phyloP scores from a whole-genome alignment of 1,284 basidiomycete genomes.

The Ganoderma boninense region DNA sequence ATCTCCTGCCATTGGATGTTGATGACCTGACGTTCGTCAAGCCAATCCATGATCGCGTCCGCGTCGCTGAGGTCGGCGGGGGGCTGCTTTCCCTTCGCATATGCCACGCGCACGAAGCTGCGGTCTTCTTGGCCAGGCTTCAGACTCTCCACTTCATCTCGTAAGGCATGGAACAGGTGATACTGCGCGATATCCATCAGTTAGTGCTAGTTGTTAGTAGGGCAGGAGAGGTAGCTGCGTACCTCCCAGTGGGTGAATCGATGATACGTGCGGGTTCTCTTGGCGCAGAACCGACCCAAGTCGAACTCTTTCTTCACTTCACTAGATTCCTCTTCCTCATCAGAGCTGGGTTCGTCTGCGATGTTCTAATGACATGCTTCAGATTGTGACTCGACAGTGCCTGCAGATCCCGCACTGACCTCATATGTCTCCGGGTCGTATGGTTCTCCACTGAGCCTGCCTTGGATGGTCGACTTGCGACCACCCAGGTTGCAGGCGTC shows the following conservation, averaged over 20 bases:
- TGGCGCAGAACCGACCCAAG: constrained; percentile 81
- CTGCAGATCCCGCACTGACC: constrained; percentile 40
- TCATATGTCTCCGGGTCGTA: constrained; percentile 71
- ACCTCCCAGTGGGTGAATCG: constrained; percentile 89
- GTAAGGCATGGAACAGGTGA: constrained; percentile 62
- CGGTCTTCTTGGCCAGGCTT: constrained; percentile 45
- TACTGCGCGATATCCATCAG: constrained; percentile 49
- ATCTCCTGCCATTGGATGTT: constrained; percentile 73
- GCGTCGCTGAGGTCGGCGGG: constrained; percentile 73
- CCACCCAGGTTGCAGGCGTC: constrained; percentile 83
- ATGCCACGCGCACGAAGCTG: constrained; percentile 65
- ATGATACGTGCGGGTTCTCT: constrained; percentile 75
- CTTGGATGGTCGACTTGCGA: constrained; percentile 67
- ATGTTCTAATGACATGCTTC: constrained; percentile 17
- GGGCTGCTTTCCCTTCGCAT: constrained; percentile 58
- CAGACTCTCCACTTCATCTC: constrained; percentile 62
- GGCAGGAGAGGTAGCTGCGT: constrained; percentile 9
- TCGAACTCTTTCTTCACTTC: constrained; percentile 49
- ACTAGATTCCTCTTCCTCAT: constrained; percentile 47
- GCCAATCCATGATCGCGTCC: constrained; percentile 83
- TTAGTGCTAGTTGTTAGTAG: no score
- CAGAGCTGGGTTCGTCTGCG: constrained; percentile 40
- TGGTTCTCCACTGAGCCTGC: constrained; percentile 61
- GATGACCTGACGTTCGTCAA: constrained; percentile 76
- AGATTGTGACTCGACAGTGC: background rate